A percentile compares a stretch with the other conserved stretches of the same genome.
Evolutionary conservation across 106 monocot species (phyloP).

Genomic region (Dendrobium chrysotoxum): DNA sequence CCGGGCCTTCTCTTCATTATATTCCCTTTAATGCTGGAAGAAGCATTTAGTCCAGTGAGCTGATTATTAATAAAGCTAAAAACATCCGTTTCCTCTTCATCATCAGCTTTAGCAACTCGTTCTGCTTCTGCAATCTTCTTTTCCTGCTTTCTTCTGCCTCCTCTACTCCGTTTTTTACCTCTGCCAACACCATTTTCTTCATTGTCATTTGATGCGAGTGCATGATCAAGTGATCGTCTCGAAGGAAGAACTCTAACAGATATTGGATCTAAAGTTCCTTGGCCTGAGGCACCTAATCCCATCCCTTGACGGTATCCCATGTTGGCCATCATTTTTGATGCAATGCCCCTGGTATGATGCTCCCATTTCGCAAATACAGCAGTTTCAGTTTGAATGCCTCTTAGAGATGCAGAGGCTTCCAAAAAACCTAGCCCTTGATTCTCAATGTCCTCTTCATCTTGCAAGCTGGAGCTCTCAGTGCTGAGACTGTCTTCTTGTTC

Average conservation of each 20-base stretch:
- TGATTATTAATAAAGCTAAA: slow-evolving; percentile 92
- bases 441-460: slow-evolving; percentile 35
- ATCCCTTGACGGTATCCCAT: slow-evolving; percentile 94
- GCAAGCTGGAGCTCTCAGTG: slow-evolving; percentile 22
- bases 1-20: slow-evolving; percentile 19
- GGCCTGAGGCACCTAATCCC: slow-evolving; percentile 82
- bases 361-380: slow-evolving; percentile 91
- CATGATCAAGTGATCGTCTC: slow-evolving; percentile 79
- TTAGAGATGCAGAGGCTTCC: slow-evolving; percentile 37
- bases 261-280: slow-evolving; percentile 76
- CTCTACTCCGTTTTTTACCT: slow-evolving; percentile 65
- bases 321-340: slow-evolving; percentile 96
- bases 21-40: slow-evolving; percentile 2
- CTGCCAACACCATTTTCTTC: slow-evolving; percentile 12
- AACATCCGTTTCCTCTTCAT: slow-evolving; percentile 41
- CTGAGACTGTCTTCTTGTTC: slow-evolving; percentile 20
- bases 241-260: slow-evolving; percentile 59
- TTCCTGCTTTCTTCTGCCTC: slow-evolving; percentile 71
- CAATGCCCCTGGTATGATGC: slow-evolving; percentile 86
- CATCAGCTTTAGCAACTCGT: slow-evolving; percentile 48
- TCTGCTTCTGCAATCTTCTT: slow-evolving; percentile 65
- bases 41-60: slow-evolving; percentile 41
- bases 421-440: slow-evolving; percentile 63
- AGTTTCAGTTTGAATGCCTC: slow-evolving; percentile 81
- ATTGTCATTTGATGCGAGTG: slow-evolving; percentile 29